phyloP scores from a whole-genome alignment of 73 alveolate species.

The Blepharisma stoltei region DNA sequence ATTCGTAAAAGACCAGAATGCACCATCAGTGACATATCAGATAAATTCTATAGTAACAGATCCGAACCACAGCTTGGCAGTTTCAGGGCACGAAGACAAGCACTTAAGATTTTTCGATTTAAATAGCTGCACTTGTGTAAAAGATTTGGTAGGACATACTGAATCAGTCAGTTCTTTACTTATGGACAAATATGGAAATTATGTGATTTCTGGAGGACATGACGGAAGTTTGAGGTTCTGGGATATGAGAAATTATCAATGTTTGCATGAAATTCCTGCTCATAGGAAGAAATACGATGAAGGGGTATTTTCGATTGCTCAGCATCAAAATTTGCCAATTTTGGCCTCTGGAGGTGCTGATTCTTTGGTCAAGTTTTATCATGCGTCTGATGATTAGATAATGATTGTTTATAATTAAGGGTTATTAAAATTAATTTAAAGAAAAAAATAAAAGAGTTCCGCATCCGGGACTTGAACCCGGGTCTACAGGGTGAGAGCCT shows the following conservation, averaged over 20 bases:
- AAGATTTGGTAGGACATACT: not conserved
- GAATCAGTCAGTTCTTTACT: not conserved
- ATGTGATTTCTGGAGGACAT: constrained; percentile 18
- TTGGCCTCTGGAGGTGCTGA: no score
- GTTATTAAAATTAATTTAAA: not conserved
- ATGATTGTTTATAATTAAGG: not conserved
- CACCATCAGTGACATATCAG: not conserved
- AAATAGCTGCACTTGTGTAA: not conserved
- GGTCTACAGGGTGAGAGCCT: constrained; percentile 16
- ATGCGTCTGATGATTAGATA: no score
- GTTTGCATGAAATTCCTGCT: not conserved
- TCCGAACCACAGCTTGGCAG: not conserved
- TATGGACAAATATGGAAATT: not conserved
- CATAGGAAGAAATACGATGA: constrained; percentile 13
- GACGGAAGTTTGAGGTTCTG: constrained; percentile 3
- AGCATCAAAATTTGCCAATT: not conserved
- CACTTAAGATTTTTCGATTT: constrained; percentile 8
- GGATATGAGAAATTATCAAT: constrained; percentile 17
- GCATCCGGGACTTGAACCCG: constrained; percentile 24
- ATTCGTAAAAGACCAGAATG: not conserved
- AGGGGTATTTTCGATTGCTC: not conserved
- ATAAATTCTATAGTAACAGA: not conserved
- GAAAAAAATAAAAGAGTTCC: not conserved
- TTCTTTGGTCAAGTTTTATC: no score
- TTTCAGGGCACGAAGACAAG: constrained; percentile 16